Conservation (phyloP, 2,329 filamentous ascomycete genomes). For the Bipolaris cookei region DNA sequence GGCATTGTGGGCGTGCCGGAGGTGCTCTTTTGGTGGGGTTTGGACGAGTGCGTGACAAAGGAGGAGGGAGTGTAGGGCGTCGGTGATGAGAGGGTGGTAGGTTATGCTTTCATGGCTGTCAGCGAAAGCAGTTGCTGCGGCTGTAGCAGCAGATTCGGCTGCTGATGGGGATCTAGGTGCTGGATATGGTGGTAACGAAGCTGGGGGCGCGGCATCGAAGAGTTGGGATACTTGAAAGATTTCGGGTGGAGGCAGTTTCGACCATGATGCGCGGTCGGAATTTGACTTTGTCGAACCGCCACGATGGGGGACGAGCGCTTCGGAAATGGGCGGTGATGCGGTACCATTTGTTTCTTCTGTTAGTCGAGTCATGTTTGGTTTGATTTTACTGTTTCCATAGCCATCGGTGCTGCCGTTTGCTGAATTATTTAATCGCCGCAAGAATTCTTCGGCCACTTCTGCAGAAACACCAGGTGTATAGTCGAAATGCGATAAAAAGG, state of each 20-base stretch:
- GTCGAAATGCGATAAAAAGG: constrained; percentile 75
- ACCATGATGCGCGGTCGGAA: constrained; percentile 50
- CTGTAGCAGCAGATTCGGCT: constrained; percentile 36
- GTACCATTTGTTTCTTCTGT: constrained; percentile 32
- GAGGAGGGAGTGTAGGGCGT: constrained; percentile 78
- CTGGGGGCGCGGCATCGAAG: constrained; percentile 71
- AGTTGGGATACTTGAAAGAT: constrained; percentile 67
- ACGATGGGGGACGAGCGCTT: constrained; percentile 56
- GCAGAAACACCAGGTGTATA: constrained; percentile 75
- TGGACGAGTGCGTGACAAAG: constrained; percentile 80
- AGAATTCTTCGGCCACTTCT: constrained; percentile 63
- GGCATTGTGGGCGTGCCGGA: constrained; percentile 81
- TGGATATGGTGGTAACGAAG: constrained; percentile 72
- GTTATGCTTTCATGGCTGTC: constrained; percentile 70
- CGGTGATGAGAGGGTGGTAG: constrained; percentile 80
- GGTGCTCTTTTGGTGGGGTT: constrained; percentile 77
- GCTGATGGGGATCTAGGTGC: constrained; percentile 40
- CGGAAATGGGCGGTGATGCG: constrained; percentile 36
- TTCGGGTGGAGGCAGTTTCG: constrained; percentile 56
- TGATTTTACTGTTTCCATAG: constrained; percentile 22
- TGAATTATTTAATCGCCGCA: constrained; percentile 36
- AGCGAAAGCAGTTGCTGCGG: constrained; percentile 47
- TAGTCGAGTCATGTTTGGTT: constrained; percentile 32
- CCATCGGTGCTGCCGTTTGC: constrained; percentile 22
- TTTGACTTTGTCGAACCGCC: constrained; percentile 33